phyloP scores from a whole-genome alignment of 257 asterid species.

The Verbena officinalis region DNA sequence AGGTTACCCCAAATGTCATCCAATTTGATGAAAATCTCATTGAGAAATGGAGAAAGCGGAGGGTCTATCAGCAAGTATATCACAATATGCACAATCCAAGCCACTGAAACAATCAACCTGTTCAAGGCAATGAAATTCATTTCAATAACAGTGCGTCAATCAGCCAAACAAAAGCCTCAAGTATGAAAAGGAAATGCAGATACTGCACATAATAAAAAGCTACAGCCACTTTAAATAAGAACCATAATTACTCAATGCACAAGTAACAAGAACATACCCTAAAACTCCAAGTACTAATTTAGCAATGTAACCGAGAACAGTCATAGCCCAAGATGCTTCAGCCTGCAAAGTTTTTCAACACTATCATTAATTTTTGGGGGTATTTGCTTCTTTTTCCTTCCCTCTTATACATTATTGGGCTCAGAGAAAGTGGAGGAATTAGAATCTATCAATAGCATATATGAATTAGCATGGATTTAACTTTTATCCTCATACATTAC shows the following conservation, averaged over 20 bases:
- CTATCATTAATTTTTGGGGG: conserved; percentile 20
- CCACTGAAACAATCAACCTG: conserved; percentile 94
- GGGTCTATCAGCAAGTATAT: conserved; percentile 90
- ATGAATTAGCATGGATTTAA: neutral
- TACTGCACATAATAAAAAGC: neutral
- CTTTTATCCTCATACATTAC: conserved; percentile 42
- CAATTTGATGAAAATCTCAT: conserved; percentile 87
- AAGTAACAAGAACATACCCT: conserved; percentile 59
- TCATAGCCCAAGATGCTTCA: conserved; percentile 97
- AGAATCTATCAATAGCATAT: conserved; percentile 12
- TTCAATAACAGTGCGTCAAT: conserved; percentile 18
- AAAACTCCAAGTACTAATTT: conserved; percentile 84
- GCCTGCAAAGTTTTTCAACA: conserved; percentile 62
- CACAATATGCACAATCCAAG: conserved; percentile 93
- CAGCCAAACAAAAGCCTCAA: conserved; percentile 18
- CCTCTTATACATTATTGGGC: neutral
- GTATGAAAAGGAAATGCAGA: neutral
- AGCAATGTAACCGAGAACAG: conserved; percentile 92
- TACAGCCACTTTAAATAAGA: neutral
- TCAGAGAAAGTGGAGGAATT: conserved; percentile 8
- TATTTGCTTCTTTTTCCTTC: conserved; percentile 3
- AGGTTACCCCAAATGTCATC: conserved; percentile 90
- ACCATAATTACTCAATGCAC: neutral
- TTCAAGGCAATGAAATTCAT: conserved; percentile 29
- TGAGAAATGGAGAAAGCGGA: conserved; percentile 88